Evolutionary conservation across 208 protist genomes (phyloP).

Genomic region (Leishmania arabica): DNA sequence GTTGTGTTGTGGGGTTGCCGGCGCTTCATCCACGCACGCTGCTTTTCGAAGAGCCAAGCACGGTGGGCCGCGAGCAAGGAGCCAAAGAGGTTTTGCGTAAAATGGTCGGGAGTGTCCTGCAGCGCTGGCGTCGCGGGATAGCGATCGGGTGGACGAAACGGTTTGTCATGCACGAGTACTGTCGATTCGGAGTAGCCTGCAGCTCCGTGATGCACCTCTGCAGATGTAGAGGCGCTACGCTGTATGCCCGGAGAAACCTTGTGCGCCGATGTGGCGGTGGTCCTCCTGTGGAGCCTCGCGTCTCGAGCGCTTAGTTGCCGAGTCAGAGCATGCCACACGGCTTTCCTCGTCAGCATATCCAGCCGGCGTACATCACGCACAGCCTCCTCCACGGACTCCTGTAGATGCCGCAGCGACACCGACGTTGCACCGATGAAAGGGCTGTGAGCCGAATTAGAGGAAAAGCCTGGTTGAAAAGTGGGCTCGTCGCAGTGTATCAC

Average conservation of each 20-base stretch:
- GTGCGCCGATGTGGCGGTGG: background rate
- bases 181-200: background rate
- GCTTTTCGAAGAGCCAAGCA: slow-evolving; percentile 21
- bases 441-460: background rate
- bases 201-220: background rate
- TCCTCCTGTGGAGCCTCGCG: background rate
- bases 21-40: slow-evolving; percentile 24
- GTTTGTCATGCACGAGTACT: slow-evolving; percentile 17
- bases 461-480: too few species aligned
- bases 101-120: slow-evolving; percentile 19
- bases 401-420: slow-evolving; percentile 31
- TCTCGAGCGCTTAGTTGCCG: background rate
- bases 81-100: slow-evolving; percentile 33
- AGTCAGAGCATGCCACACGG: slow-evolving; percentile 65
- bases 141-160: slow-evolving; percentile 44
- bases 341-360: slow-evolving; percentile 51
- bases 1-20: background rate
- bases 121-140: slow-evolving; percentile 35
- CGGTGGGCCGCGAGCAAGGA: slow-evolving; percentile 26
- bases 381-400: slow-evolving; percentile 35
- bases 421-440: background rate
- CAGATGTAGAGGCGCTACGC: background rate
- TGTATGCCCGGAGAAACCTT: background rate
- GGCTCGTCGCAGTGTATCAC: slow-evolving; percentile 14
- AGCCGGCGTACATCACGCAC: slow-evolving; percentile 43